Evolutionary conservation across 345 rosid genomes (phyloP), one percentile per base, ranked within the genome.

Genomic region (Citrus glauca): DNA sequence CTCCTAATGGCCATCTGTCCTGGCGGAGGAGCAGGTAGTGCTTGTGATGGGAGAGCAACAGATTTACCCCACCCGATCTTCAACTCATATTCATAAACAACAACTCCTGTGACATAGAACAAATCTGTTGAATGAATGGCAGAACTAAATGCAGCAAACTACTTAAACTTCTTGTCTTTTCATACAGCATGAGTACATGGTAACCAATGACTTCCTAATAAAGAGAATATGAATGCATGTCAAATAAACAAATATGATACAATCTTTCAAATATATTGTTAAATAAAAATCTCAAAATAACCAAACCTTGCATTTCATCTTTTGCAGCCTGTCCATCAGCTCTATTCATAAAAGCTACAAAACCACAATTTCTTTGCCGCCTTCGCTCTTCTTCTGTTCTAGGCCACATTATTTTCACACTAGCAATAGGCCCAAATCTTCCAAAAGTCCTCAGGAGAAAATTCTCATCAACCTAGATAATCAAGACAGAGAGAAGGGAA

Each of bases 41-140:
- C 97, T 85, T 97, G 99, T 66, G 99, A 93, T 77, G 99, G 99
- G 80, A 94, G 96, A 81, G 98, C 97, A 73, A 97, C 99, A 77
- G 99, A 94, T 83, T 97, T 97, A 70, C 99, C 99, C 99, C 99
- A 97, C 45, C 99, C 99, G 78, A 97, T 94, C 82, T 94, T 97
- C 86, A 97, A 80, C 80, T 94, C 99, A 78, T 94, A 97, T 81
- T 94, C 99, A 75, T 93, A 97, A 38, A 97, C 97, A 71, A 97
- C 85, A 56, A 97, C 93, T 80, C 99, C 99, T 93, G 88, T 69
- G 53, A 78, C 79, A 83, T 19, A 81, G 67, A 73, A 76, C 22
- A 77, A 14, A 70, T 56, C 27, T 24, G 28, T 66, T 77, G 74
- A 63, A 56, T 70, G 32, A 69, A 45, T 17, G 57, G 24, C 57